A percentile compares a stretch with the other conserved stretches of the same genome.
These are phyloP conservation scores for Komagataella pseudopastoris DNA, from an alignment of 805 yeast genomes.

Conservation along the genomic window DNA sequence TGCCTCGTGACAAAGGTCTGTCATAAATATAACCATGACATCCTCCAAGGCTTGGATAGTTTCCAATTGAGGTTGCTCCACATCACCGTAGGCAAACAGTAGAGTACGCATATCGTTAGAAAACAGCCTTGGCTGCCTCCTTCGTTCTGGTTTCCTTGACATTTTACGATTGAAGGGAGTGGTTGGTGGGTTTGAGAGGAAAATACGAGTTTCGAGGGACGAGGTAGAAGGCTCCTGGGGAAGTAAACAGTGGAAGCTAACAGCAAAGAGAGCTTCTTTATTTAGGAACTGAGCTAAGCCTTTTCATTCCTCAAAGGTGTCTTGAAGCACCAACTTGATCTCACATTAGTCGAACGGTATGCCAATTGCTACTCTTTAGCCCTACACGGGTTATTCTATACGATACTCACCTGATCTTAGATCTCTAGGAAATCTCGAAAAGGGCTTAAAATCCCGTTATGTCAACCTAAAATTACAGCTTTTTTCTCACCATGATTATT, in stretches of 20 bases:
- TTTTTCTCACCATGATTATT: conserved; percentile 6
- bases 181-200: background rate
- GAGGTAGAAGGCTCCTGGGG: background rate
- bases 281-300: too few relatives aligned
- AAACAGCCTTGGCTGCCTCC: conserved; percentile 14
- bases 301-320: too few relatives aligned
- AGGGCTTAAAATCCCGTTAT: background rate
- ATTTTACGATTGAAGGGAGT: background rate
- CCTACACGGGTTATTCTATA: background rate
- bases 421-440: background rate
- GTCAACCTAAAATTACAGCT: background rate
- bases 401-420: background rate
- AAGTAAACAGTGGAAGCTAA: background rate
- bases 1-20: conserved; percentile 37
- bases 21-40: conserved; percentile 46
- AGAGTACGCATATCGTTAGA: conserved; percentile 36
- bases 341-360: too few relatives aligned
- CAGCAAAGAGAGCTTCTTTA: too few relatives aligned
- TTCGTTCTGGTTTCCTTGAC: background rate
- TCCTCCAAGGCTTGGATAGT: conserved; percentile 59
- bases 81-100: conserved; percentile 65
- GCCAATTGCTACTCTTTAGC: background rate
- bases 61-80: conserved; percentile 49
- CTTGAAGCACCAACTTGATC: too few relatives aligned
- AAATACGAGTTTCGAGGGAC: background rate